phyloP scores from a whole-genome alignment of 2,329 filamentous ascomycete species.

The Trichoderma endophyticum region DNA sequence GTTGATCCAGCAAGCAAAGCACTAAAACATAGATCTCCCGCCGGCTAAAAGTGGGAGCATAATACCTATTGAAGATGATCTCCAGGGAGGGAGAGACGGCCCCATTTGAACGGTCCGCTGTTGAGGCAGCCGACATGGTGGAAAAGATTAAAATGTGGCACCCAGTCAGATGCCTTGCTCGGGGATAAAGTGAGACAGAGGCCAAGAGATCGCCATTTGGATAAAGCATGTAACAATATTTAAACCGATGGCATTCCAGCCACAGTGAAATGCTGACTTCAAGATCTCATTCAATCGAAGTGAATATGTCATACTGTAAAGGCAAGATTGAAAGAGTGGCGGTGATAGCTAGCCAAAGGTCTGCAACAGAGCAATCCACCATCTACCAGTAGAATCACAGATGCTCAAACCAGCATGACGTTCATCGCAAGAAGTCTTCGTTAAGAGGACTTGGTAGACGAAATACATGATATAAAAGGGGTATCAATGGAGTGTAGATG shows the following conservation, averaged over 20 bases:
- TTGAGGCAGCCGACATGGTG: not conserved
- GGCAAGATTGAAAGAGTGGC: not conserved
- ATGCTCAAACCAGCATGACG: not conserved
- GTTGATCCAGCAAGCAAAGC: not conserved
- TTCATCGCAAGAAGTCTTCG: fast-evolving
- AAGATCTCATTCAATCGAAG: not conserved
- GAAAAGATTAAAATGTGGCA: not conserved
- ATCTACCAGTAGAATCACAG: not conserved
- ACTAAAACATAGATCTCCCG: not conserved
- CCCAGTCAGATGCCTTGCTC: not conserved
- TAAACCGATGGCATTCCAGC: not conserved
- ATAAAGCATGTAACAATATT: not conserved
- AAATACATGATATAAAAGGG: not conserved
- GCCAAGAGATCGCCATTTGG: not conserved
- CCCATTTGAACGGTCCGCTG: not conserved
- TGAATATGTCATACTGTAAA: not conserved
- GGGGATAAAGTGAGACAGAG: not conserved
- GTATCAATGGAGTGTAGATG: not conserved
- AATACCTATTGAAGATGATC: not conserved
- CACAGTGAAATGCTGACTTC: not conserved
- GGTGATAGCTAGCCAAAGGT: not conserved
- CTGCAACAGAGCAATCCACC: not conserved
- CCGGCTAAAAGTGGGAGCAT: not conserved
- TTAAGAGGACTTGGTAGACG: not conserved
- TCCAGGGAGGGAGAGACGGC: not conserved